A percentile compares a stretch with the other conserved stretches of the same genome.
phyloP scores from a whole-genome alignment of 176 grass and related monocot species.

The Triticum urartu region DNA sequence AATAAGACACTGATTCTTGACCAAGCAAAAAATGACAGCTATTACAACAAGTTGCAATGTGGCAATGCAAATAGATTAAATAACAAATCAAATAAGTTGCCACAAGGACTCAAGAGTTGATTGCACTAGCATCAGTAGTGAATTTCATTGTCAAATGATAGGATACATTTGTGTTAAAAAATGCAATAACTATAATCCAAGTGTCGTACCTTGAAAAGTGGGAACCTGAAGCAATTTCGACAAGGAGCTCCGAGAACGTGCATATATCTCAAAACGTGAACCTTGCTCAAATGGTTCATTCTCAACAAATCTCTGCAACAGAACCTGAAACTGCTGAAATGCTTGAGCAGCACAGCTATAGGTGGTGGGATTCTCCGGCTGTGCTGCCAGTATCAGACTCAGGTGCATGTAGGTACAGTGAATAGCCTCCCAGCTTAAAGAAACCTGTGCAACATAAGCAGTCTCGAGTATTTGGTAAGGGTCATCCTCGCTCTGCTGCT shows the following conservation, averaged over 20 bases:
- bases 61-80: not conserved
- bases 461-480: constrained; percentile 73
- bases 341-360: constrained; percentile 77
- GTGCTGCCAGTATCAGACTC: constrained; percentile 61
- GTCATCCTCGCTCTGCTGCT: constrained; percentile 45
- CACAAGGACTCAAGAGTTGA: not conserved
- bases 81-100: not conserved
- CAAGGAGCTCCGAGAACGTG: constrained; percentile 52
- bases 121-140: not conserved
- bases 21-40: not conserved
- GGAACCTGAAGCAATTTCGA: constrained; percentile 95
- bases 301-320: constrained; percentile 91
- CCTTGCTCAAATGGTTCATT: constrained; percentile 92
- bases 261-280: constrained; percentile 71
- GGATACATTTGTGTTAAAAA: not conserved
- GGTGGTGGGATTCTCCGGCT: constrained; percentile 53
- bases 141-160: constrained; percentile 15
- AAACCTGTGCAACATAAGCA: constrained; percentile 81
- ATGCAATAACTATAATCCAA: constrained; percentile 14
- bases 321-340: constrained; percentile 96
- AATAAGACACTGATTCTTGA: not conserved
- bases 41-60: not conserved
- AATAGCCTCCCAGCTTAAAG: constrained; percentile 92
- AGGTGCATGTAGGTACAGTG: constrained; percentile 83
- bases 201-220: constrained; percentile 78